A percentile compares a stretch with the other conserved stretches of the same genome.
phyloP scores from a whole-genome alignment of 495 filamentous ascomycete species.

The Neurospora sp. region DNA sequence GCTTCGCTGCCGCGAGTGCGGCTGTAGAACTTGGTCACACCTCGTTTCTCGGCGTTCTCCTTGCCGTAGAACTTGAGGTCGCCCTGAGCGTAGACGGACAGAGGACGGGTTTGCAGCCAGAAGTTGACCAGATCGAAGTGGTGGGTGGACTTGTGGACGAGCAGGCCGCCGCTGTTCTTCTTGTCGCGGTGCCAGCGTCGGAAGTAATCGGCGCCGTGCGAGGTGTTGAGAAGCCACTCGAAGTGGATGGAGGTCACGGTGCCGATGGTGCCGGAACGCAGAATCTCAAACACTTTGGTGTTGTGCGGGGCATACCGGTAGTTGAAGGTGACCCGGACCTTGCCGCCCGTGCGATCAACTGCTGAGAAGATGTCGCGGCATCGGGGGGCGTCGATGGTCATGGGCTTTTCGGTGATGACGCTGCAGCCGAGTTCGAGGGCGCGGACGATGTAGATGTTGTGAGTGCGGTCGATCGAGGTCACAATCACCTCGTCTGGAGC shows the following conservation, averaged over 20 bases:
- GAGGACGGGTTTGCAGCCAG: slow-evolving; percentile 36
- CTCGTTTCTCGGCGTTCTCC: slow-evolving; percentile 35
- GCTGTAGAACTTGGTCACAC: slow-evolving; percentile 28
- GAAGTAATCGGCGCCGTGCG: slow-evolving; percentile 51
- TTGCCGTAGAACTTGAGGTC: slow-evolving; percentile 38
- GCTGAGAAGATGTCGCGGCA: slow-evolving; percentile 40
- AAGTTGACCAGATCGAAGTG: slow-evolving; percentile 44
- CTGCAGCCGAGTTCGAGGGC: slow-evolving; percentile 47
- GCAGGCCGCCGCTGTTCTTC: slow-evolving; percentile 44
- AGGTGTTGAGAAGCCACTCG: slow-evolving; percentile 50
- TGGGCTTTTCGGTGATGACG: slow-evolving; percentile 51
- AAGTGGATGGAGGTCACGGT: slow-evolving; percentile 46
- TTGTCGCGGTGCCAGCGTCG: slow-evolving; percentile 53
- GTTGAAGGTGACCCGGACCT: slow-evolving; percentile 40
- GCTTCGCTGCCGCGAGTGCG: slow-evolving; percentile 27
- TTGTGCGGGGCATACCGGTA: slow-evolving; percentile 44
- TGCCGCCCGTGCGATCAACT: slow-evolving; percentile 25
- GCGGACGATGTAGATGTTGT: slow-evolving; percentile 45
- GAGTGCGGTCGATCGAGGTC: slow-evolving; percentile 49
- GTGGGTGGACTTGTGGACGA: slow-evolving; percentile 42
- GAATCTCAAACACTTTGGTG: slow-evolving; percentile 38
- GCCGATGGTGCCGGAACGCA: slow-evolving; percentile 42
- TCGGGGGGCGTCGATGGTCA: slow-evolving; percentile 44
- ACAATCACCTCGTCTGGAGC: slow-evolving; percentile 47
- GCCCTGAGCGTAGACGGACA: slow-evolving; percentile 36